Evolutionary conservation across 805 yeast genomes (phyloP).

Genomic region (Candida khao-thaluensis): DNA sequence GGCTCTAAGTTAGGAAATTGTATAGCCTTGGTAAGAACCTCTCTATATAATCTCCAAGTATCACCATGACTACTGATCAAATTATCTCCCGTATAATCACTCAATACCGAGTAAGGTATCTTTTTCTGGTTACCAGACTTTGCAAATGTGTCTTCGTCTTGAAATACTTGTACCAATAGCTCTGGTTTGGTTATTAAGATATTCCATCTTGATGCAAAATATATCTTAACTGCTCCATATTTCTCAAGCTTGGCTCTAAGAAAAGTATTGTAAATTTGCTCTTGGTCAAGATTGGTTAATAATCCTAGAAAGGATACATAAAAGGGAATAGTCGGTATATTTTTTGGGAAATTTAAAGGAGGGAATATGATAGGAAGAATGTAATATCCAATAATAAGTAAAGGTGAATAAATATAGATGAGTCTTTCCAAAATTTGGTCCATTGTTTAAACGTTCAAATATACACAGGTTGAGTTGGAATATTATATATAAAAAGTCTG

Average conservation of each 20-base stretch:
- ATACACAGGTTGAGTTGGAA: too few species aligned
- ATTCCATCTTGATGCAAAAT: conserved; percentile 63
- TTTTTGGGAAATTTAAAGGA: conserved; percentile 50
- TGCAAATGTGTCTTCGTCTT: conserved; percentile 49
- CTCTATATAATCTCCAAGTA: conserved; percentile 50
- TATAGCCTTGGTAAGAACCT: conserved; percentile 44
- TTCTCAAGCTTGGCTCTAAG: conserved; percentile 45
- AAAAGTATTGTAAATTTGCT: conserved; percentile 43
- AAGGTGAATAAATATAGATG: not conserved
- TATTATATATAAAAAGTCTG: too few species aligned
- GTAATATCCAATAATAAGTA: conserved; percentile 1
- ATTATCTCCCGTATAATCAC: conserved; percentile 59
- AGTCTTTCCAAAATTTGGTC: not conserved
- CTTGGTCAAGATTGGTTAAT: conserved; percentile 47
- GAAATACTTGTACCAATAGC: conserved; percentile 44
- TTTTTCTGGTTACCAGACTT: conserved; percentile 62
- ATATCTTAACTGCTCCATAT: conserved; percentile 58
- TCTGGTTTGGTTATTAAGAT: conserved; percentile 51
- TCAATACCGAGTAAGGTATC: conserved; percentile 53
- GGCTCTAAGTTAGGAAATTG: conserved; percentile 47
- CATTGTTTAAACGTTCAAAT: not conserved
- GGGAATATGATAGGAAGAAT: conserved; percentile 30
- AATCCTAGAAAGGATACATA: conserved; percentile 52
- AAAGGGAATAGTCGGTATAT: conserved; percentile 62
- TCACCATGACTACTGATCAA: conserved; percentile 58